phyloP scores from a whole-genome alignment of 108 stramenopile genomes.

The Fragilariopsis cylindrus region DNA sequence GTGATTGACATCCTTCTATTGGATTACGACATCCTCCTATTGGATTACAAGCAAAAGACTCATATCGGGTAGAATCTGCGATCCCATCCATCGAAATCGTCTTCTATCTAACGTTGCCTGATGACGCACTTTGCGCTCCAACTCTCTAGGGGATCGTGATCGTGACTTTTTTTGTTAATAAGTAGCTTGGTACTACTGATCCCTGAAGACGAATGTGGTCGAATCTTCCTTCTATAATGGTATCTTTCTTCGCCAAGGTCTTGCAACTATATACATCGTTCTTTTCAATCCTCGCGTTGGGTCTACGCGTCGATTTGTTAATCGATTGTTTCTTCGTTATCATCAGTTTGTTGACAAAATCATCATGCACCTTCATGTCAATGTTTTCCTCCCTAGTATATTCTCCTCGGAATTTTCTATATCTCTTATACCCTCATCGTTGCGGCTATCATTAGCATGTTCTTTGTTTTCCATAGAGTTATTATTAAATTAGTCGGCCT shows the following conservation, averaged over 20 bases:
- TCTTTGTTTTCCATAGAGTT: background rate
- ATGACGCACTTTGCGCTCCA: background rate
- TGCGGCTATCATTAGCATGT: background rate
- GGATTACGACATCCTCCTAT: too few relatives aligned
- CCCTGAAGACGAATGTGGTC: background rate
- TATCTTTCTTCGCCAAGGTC: background rate
- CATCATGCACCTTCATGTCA: background rate
- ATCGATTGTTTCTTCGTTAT: background rate
- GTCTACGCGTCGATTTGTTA: background rate
- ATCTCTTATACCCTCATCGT: background rate
- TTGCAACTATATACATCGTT: background rate
- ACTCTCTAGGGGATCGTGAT: background rate
- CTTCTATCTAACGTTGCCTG: background rate
- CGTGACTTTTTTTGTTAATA: background rate
- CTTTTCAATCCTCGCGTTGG: background rate
- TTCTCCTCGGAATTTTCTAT: constrained; percentile 2
- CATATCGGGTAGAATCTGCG: background rate
- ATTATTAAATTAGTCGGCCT: background rate
- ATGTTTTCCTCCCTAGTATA: too few relatives aligned
- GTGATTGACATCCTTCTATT: background rate
- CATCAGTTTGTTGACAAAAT: background rate
- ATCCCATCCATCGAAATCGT: background rate
- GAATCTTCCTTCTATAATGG: background rate
- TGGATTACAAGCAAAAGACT: background rate
- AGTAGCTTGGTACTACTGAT: too few relatives aligned